Evolutionary conservation across 805 yeast genomes (phyloP).

Genomic region (Lipomyces sp.): DNA sequence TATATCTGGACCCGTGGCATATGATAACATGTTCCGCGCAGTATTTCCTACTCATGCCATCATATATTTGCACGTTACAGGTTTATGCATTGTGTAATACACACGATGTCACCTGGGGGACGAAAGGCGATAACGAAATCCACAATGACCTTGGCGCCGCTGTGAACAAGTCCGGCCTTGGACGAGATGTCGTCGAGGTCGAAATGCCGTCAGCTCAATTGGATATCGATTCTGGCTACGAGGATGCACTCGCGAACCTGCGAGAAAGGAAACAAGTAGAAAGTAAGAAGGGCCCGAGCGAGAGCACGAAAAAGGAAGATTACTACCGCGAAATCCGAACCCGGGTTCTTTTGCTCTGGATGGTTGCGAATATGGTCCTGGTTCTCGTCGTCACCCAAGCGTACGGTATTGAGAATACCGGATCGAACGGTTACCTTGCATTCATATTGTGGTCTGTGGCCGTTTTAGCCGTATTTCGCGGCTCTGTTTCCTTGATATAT

Average conservation of each 20-base stretch:
- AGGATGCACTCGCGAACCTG: constrained; percentile 71
- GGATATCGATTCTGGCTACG: constrained; percentile 82
- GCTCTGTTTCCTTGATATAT: constrained; percentile 77
- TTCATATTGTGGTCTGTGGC: constrained; percentile 93
- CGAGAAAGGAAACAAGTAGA: constrained; percentile 56
- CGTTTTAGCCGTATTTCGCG: constrained; percentile 77
- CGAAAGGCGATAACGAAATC: constrained; percentile 87
- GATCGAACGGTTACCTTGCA: constrained; percentile 65
- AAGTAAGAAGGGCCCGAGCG: constrained; percentile 46
- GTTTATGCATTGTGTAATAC: constrained; percentile 97
- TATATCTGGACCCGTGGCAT: constrained; percentile 97
- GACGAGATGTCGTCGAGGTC: constrained; percentile 80
- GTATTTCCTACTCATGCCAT: constrained; percentile 86
- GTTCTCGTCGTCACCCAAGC: constrained; percentile 89
- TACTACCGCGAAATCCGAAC: constrained; percentile 95
- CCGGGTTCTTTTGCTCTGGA: constrained; percentile 93
- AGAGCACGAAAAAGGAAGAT: constrained; percentile 60
- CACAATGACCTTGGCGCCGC: constrained; percentile 77
- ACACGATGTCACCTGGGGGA: constrained; percentile 99
- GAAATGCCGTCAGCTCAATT: constrained; percentile 71
- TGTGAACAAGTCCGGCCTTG: constrained; percentile 72
- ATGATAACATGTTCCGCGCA: constrained; percentile 83
- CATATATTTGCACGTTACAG: constrained; percentile 89
- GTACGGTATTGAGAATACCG: constrained; percentile 67
- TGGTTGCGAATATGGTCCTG: constrained; percentile 76